Percentiles rank a stretch among this genome's conserved stretches.
phyloP scores from a whole-genome alignment of 192 early-diverging fungal species.

The Jimgerdemannia lactiflua region DNA sequence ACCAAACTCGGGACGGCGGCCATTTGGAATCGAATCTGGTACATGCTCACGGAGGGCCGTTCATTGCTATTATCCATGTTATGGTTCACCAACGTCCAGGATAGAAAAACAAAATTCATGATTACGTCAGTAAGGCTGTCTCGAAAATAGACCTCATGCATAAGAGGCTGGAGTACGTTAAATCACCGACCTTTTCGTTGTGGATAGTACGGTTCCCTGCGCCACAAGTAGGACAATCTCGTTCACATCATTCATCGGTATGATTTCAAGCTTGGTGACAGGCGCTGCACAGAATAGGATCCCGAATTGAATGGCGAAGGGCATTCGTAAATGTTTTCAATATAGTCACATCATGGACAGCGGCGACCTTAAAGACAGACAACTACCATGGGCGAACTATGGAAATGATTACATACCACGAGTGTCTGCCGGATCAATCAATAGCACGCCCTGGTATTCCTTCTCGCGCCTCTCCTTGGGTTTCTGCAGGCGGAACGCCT shows the following conservation, averaged over 20 bases:
- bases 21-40: neutral
- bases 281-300: neutral
- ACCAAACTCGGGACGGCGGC: neutral
- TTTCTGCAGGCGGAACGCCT: neutral
- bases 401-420: neutral
- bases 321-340: too few relatives aligned
- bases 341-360: too few relatives aligned
- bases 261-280: neutral
- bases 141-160: neutral
- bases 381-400: too few relatives aligned
- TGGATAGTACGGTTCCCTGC: neutral
- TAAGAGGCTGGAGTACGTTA: neutral
- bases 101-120: neutral
- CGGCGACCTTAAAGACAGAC: too few relatives aligned
- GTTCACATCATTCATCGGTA: neutral
- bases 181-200: neutral
- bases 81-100: neutral
- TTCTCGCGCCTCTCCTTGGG: neutral
- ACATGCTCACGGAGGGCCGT: neutral
- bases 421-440: neutral
- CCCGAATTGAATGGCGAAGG: too few relatives aligned
- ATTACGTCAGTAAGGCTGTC: neutral
- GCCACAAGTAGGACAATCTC: neutral
- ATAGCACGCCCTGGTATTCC: neutral
- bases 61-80: neutral